Base-by-base conservation (phyloP, 805 yeast genomes). In the Scheffersomyces coipomensis region DNA sequence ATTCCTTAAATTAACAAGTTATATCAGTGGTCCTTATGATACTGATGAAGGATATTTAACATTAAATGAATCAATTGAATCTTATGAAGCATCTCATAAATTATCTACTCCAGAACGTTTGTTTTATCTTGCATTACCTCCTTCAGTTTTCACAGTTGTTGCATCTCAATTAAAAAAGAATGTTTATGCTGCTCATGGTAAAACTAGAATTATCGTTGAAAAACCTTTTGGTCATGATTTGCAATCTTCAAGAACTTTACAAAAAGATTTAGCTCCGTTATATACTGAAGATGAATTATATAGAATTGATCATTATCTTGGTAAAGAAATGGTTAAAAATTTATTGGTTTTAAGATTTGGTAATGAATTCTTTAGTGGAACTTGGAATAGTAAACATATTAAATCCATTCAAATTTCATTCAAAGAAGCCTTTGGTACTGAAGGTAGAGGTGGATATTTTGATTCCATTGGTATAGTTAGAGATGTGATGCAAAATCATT, bases 401-500 rank as follows among this genome's bases (percentile, higher is more conserved):
- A 75, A 80, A 46, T 78, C 83, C 29, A 82, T 93, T 46, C 97
- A 91, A 72, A 81, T 93, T 51, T 78, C 91, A 11, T 91, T 93
- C 75, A 93, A 93, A 71, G 99, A 93, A 71, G 88, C 93, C n/a
- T 93, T 93, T 54, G 99, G 99, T 40, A 93, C 99, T 29, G 97
- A 93, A 68, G 99, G 99, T 41, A 81, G 99, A 61, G 99, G 99
- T 52, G 99, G 99, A 27, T 93, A 93, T 71, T 93, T 93, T 58
- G 98, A 93, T 66, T 73, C 76, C 40, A 88, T 90, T 56, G 99
- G 99, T 43, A 93, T 93, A 59, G 86, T 93, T 51, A 81, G 99
- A 65, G 99, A 93, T 60, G 98, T 93, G 34, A 91, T 93, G 88
- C 99, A 93, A 73, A 93, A 93, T 75, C 99, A 93, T 69, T 67